These are phyloP conservation scores for Kodamaea neixiangensis DNA, from an alignment of 805 yeast genomes.

Conservation along the genomic window DNA sequence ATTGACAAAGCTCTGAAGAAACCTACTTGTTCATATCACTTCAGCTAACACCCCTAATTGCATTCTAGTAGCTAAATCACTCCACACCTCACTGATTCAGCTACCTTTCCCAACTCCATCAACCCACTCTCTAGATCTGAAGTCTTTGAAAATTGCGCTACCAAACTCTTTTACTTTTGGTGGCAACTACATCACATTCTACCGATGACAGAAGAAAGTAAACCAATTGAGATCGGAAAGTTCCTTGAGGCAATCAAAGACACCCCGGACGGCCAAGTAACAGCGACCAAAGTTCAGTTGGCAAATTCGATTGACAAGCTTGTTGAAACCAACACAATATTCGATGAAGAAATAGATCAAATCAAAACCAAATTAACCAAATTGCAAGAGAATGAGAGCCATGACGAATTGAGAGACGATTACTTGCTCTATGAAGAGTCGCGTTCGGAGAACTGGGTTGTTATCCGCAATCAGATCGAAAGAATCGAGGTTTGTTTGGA, in stretches of 20 bases:
- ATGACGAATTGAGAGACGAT: constrained; percentile 44
- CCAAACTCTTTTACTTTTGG: not conserved
- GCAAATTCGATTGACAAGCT: constrained; percentile 47
- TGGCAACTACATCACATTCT: not conserved
- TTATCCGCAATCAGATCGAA: constrained; percentile 51
- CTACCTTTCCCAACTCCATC: too few relatives aligned
- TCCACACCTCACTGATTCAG: too few relatives aligned
- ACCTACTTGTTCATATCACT: too few relatives aligned
- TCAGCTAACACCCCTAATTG: too few relatives aligned
- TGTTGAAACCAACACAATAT: constrained; percentile 51
- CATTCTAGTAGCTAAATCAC: too few relatives aligned
- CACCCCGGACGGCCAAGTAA: constrained; percentile 44
- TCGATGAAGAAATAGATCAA: constrained; percentile 41
- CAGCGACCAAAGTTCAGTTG: constrained; percentile 15
- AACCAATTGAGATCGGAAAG: constrained; percentile 27
- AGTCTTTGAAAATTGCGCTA: not conserved
- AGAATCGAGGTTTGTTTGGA: constrained; percentile 46
- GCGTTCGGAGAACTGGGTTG: constrained; percentile 55
- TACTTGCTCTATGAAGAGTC: constrained; percentile 54
- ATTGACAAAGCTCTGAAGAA: too few relatives aligned
- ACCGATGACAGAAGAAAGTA: constrained; percentile 8
- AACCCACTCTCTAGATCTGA: too few relatives aligned
- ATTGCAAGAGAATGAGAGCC: constrained; percentile 16
- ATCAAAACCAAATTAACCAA: constrained; percentile 15
- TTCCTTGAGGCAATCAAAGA: constrained; percentile 55